Evolutionary conservation across 768 basidiomycete species (phyloP).

Genomic region (Hysterangium stoloniferum): DNA sequence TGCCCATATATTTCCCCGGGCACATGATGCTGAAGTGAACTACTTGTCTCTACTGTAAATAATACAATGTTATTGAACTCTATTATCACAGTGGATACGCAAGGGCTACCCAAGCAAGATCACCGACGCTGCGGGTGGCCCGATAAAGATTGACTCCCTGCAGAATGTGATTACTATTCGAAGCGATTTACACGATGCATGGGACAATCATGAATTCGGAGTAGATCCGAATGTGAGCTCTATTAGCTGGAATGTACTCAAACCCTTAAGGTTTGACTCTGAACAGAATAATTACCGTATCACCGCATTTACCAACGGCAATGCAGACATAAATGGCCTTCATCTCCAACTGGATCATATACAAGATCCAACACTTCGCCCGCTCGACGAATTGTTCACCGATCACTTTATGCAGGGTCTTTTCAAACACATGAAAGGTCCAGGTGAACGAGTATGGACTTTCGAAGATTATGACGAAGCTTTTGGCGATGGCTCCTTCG

Average conservation of each 20-base stretch:
- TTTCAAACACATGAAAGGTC: constrained; percentile 28
- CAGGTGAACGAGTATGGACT: constrained; percentile 24
- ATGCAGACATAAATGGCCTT: constrained; percentile 21
- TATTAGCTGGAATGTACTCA: background rate
- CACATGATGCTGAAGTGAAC: constrained; percentile 21
- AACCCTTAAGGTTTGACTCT: background rate
- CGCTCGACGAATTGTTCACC: constrained; percentile 25
- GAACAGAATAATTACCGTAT: constrained; percentile 25
- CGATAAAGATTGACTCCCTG: constrained; percentile 19
- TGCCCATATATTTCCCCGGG: constrained; percentile 20
- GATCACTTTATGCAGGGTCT: constrained; percentile 29
- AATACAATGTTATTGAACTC: background rate
- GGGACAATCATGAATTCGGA: constrained; percentile 23
- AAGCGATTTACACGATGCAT: constrained; percentile 20
- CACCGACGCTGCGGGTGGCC: constrained; percentile 15
- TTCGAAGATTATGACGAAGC: constrained; percentile 16
- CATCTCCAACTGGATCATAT: constrained; percentile 25
- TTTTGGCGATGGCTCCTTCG: constrained; percentile 7
- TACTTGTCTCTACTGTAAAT: no score
- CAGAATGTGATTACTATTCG: constrained; percentile 24
- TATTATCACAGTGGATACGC: constrained; percentile 17
- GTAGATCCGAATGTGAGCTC: constrained; percentile 24
- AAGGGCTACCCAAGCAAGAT: constrained; percentile 17
- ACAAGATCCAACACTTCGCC: constrained; percentile 21
- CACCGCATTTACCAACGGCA: constrained; percentile 23